phyloP scores from a whole-genome alignment of 176 grass and related monocot species.

The Saccharum officinarum region DNA sequence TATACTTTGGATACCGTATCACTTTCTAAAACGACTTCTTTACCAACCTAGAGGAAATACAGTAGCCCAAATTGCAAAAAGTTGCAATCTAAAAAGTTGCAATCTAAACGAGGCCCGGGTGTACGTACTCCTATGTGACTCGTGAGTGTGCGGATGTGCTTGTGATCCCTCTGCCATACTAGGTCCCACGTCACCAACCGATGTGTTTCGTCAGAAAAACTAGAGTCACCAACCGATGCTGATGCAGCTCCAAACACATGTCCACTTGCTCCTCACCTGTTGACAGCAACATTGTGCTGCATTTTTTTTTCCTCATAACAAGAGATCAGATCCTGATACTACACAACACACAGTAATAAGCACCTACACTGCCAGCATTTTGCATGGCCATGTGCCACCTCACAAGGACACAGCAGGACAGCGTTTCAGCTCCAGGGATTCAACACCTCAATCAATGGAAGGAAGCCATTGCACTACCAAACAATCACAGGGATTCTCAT shows the following conservation, averaged over 20 bases:
- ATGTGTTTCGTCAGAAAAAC: background rate
- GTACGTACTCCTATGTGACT: too few relatives aligned
- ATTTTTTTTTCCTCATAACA: background rate
- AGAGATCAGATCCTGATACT: background rate
- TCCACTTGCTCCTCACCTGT: background rate
- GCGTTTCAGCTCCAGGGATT: background rate
- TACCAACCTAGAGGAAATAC: too few relatives aligned
- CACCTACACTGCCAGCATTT: background rate
- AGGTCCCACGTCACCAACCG: background rate
- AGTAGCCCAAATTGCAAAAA: too few relatives aligned
- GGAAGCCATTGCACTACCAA: background rate
- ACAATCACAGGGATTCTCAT: slow-evolving; percentile 18
- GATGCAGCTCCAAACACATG: background rate
- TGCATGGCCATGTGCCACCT: background rate
- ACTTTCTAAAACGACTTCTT: too few relatives aligned
- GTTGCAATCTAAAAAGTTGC: too few relatives aligned
- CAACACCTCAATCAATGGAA: background rate
- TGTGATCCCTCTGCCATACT: too few relatives aligned
- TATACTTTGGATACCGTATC: too few relatives aligned
- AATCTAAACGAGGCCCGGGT: too few relatives aligned
- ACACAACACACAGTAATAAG: background rate
- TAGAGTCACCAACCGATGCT: background rate
- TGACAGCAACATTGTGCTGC: background rate
- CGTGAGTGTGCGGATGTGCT: too few relatives aligned
- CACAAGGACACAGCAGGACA: background rate